Percentiles rank a stretch among this genome's conserved stretches.
phyloP scores from a whole-genome alignment of 2,329 filamentous ascomycete species.

The Pseudogymnoascus sp. region DNA sequence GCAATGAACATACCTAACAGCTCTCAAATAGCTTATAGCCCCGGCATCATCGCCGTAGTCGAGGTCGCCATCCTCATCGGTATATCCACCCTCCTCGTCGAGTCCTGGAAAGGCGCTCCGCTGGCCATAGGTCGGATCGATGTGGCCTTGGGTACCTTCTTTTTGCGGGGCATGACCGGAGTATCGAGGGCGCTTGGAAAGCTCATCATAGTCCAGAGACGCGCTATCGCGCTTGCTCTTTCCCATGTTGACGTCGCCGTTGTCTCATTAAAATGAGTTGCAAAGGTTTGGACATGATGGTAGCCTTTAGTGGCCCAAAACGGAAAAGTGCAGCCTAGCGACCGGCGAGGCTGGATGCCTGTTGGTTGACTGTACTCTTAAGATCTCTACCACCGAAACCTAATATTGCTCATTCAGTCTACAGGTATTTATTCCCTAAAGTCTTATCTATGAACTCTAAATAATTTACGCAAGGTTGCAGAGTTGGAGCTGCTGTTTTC shows the following conservation, averaged over 20 bases:
- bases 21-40: slow-evolving; percentile 58
- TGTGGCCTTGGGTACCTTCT: slow-evolving; percentile 22
- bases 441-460: not conserved
- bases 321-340: not conserved
- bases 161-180: not conserved
- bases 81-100: slow-evolving; percentile 34
- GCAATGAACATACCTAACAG: slow-evolving; percentile 53
- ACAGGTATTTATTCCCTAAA: not conserved
- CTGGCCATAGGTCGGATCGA: slow-evolving; percentile 62
- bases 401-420: not conserved
- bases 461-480: no score
- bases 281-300: not conserved
- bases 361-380: not conserved
- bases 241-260: not conserved
- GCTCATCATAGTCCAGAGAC: slow-evolving; percentile 1
- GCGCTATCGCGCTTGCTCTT: slow-evolving; percentile 1
- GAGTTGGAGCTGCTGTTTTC: not conserved
- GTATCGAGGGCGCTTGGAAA: not conserved
- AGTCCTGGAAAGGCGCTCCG: slow-evolving; percentile 62
- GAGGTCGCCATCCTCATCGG: slow-evolving; percentile 39
- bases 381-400: not conserved
- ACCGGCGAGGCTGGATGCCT: not conserved
- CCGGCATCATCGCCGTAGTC: slow-evolving; percentile 58
- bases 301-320: not conserved
- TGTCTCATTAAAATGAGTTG: not conserved